Evolutionary conservation across 352 stramenopile species (phyloP).

Genomic region (Phytophthora crassamura): DNA sequence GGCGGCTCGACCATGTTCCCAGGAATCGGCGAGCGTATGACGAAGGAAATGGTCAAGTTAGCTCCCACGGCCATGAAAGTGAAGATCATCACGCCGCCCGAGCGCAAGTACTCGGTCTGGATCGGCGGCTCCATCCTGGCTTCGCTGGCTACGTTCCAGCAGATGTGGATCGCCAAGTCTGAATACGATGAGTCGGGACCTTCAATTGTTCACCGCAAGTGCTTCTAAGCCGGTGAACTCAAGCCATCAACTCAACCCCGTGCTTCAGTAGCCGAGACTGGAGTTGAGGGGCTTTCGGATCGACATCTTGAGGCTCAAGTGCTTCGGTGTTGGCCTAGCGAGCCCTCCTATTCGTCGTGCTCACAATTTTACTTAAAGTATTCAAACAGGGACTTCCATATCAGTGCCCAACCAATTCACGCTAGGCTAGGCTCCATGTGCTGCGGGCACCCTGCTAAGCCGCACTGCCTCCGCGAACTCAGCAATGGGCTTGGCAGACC

Average conservation of each 20-base stretch:
- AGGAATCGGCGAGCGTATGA: constrained; percentile 94
- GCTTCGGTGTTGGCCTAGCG: constrained; percentile 17
- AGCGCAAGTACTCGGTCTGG: constrained; percentile 97
- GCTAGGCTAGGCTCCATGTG: constrained; percentile 5
- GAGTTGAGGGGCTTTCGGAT: background rate
- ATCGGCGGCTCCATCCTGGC: constrained; percentile 97
- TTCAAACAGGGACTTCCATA: constrained; percentile 16
- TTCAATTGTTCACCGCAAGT: constrained; percentile 97
- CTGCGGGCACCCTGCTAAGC: constrained; percentile 12
- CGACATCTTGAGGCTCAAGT: constrained; percentile 19
- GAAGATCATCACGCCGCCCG: constrained; percentile 94
- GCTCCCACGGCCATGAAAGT: constrained; percentile 95
- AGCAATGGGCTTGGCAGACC: constrained; percentile 46
- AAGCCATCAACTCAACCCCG: no score
- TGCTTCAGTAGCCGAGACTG: no score
- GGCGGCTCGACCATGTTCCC: constrained; percentile 97
- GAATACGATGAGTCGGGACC: constrained; percentile 98
- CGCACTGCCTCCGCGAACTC: constrained; percentile 60
- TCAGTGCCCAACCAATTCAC: background rate
- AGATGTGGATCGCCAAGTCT: constrained; percentile 98
- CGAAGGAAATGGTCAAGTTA: constrained; percentile 92
- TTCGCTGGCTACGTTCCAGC: constrained; percentile 98
- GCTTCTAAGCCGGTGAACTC: constrained; percentile 76
- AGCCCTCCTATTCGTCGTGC: background rate
- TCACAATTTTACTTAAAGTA: constrained; percentile 3